Base-by-base conservation (phyloP, 352 stramenopile species). In the Globisporangium perplexum region DNA sequence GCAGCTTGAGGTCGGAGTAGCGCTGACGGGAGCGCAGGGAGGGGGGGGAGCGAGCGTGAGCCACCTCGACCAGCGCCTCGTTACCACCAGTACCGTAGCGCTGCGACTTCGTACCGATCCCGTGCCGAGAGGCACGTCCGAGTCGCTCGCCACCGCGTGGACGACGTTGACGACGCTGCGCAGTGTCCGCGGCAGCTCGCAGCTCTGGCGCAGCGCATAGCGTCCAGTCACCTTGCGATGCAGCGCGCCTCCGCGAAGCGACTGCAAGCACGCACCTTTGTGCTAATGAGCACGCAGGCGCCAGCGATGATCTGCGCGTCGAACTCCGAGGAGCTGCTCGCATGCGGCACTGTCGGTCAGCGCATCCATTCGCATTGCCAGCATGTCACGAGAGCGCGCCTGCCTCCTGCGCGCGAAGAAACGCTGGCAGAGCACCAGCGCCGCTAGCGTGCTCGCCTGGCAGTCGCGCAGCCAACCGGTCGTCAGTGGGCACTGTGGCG, bases 121-220 rank as follows among this genome's bases (percentile, higher is more conserved):
- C 3, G 66, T 66, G 31, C 60, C 58, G 6, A 81, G 59, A 5
- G 66, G 66, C 51, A 61, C 59, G 24, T 56, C 33, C 23, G 59
- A 66, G 43, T 60, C 43, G 45, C 65, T 61, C 50, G 61, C 56
- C 46, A 59, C 46, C 22, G 72, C 69, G 62, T 82, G 67, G 35
- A 74, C 64, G 38, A 74, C 72, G 46, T 82, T 83, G n/a, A 69
- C 65, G 56, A 83, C 53, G 50, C 72, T 80, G 47, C 70, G 72
- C 39, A 83, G 47, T 4, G 67, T 74, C 1, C 72, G 69, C 47
- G 69, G 69, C 46, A 66, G 48, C 52, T 83, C 72, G 23, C 72
- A 78, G 20, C 59, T 73, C 72, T 83, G 22, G 18, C 26, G 26
- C 22, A 48, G 7, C 14, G 3, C 11, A 3, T 15, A 15, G 23